These are phyloP conservation scores for Pseudopyrenochaeta lycopersici DNA, from an alignment of 2,329 filamentous ascomycete species.

Conservation along the genomic window DNA sequence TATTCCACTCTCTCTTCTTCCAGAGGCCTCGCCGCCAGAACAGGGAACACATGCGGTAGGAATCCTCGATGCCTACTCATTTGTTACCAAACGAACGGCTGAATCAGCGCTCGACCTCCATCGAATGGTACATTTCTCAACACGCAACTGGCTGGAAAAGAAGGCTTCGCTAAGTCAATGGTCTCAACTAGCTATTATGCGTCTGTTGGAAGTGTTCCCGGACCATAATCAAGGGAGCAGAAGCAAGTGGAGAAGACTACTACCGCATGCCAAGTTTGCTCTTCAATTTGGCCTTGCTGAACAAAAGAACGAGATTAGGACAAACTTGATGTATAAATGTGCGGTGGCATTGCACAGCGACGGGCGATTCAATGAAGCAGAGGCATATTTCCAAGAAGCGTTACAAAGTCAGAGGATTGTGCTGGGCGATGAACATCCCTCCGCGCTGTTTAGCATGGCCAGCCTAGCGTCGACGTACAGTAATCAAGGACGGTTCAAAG, in stretches of 20 bases:
- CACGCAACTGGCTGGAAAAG: conserved; percentile 10
- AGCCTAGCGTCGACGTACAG: conserved; percentile 18
- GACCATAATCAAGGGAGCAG: conserved; percentile 17
- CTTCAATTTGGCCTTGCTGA: conserved; percentile 12
- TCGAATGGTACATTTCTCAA: conserved; percentile 18
- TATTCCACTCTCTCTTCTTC: conserved; percentile 25
- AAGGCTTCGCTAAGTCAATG: conserved; percentile 7
- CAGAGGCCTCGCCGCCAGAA: not conserved
- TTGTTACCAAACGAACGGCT: conserved; percentile 16
- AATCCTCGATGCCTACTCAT: conserved; percentile 13
- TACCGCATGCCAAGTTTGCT: conserved; percentile 23
- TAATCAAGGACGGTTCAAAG: conserved; percentile 19
- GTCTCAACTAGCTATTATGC: conserved; percentile 12
- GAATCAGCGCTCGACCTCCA: conserved; percentile 20
- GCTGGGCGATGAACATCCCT: conserved; percentile 9
- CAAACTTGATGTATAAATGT: conserved; percentile 14
- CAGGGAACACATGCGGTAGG: conserved; percentile 19
- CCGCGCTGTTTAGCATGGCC: conserved; percentile 8
- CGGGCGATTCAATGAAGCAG: conserved; percentile 16
- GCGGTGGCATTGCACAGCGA: conserved; percentile 17
- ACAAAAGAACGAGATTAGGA: conserved; percentile 8
- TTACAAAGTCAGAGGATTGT: too few species aligned
- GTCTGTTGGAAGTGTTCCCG: conserved; percentile 24
- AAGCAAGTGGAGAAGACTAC: conserved; percentile 30
- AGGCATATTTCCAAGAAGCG: too few species aligned